Conservation (phyloP, 1,139 yeast genomes). For the Pichia sp. region DNA sequence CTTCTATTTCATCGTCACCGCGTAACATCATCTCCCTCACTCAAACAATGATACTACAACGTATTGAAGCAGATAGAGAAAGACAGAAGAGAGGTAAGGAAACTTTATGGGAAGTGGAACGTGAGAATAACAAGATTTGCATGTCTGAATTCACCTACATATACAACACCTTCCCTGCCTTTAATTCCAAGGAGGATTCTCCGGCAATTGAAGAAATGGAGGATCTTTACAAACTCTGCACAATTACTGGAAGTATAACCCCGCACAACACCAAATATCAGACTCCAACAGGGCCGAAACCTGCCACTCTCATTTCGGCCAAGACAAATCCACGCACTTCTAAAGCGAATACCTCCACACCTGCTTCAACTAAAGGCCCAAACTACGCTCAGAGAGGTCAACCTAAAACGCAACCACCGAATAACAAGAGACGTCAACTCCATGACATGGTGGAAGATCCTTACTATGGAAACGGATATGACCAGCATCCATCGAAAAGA, state of each 20-base stretch:
- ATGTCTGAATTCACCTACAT: conserved; percentile 53
- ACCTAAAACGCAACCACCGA: too few species aligned
- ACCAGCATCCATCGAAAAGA: too few species aligned
- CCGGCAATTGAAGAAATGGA: conserved; percentile 21
- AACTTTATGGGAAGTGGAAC: conserved; percentile 58
- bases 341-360: neutral
- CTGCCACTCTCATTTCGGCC: neutral
- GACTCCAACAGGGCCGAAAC: neutral
- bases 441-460: too few species aligned
- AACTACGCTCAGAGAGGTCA: too few species aligned
- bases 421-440: too few species aligned
- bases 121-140: conserved; percentile 39
- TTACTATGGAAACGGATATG: too few species aligned
- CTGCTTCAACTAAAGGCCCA: too few species aligned
- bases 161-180: conserved; percentile 45
- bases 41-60: conserved; percentile 47
- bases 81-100: conserved; percentile 76
- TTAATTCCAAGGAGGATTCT: conserved; percentile 32
- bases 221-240: conserved; percentile 14
- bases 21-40: conserved; percentile 12
- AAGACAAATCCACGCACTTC: too few species aligned
- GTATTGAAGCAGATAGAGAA: conserved; percentile 88
- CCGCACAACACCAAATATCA: neutral
- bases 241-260: conserved; percentile 1
- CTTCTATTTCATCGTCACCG: neutral